Conservation (phyloP, 1,139 yeast species). For the Suhomyces yuchorum region DNA sequence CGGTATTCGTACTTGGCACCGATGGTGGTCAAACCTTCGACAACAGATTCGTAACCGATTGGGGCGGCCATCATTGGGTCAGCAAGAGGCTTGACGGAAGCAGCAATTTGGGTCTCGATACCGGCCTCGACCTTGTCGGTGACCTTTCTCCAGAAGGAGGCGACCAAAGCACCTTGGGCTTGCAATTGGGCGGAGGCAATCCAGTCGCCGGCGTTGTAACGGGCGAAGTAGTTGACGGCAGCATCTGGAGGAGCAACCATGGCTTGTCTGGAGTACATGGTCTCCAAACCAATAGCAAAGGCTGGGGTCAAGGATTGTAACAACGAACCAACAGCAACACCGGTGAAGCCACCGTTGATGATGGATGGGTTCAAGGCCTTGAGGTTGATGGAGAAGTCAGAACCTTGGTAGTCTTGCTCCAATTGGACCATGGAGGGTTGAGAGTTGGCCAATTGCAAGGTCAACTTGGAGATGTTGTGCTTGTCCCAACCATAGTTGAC, state of each 20-base stretch:
- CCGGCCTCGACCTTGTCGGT: conserved; percentile 96
- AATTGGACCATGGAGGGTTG: conserved; percentile 95
- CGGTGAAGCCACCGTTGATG: conserved; percentile 74
- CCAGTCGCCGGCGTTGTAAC: conserved; percentile 88
- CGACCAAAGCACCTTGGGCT: conserved; percentile 87
- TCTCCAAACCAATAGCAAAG: conserved; percentile 88
- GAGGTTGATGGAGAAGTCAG: conserved; percentile 84
- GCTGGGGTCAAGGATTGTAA: conserved; percentile 86
- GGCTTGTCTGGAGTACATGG: conserved; percentile 82
- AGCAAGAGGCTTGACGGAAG: conserved; percentile 74
- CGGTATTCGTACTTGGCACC: conserved; percentile 99
- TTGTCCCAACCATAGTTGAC: conserved; percentile 90
- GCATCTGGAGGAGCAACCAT: conserved; percentile 85
- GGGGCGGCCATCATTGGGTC: conserved; percentile 84
- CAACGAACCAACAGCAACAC: conserved; percentile 89
- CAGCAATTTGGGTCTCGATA: conserved; percentile 84
- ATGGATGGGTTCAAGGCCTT: conserved; percentile 89
- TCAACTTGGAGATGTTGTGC: conserved; percentile 76
- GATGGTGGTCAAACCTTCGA: conserved; percentile 89
- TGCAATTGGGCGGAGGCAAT: conserved; percentile 92
- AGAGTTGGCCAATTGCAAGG: conserved; percentile 83
- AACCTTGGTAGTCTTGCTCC: conserved; percentile 93
- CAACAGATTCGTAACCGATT: conserved; percentile 74
- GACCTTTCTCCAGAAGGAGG: conserved; percentile 93
- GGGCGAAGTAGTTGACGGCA: conserved; percentile 86